Evolutionary conservation across 2,329 filamentous ascomycete genomes (phyloP).

Genomic region (Salinomyces thailandicus): DNA sequence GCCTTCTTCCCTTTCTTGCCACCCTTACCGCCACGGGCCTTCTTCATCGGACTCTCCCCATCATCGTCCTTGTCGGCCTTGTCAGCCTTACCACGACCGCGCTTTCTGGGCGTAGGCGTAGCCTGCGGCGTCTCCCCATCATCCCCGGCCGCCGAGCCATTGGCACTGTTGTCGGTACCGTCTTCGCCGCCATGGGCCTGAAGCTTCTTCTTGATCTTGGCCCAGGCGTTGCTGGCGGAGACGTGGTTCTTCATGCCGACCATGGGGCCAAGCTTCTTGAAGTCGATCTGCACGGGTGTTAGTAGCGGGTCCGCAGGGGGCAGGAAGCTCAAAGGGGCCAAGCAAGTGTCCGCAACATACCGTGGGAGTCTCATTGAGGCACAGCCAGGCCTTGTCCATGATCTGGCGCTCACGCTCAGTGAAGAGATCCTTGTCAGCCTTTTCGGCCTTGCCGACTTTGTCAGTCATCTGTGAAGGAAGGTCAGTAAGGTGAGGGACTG

Average conservation of each 20-base stretch:
- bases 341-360: conserved; percentile 5
- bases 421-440: no score
- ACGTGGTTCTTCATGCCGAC: conserved; percentile 16
- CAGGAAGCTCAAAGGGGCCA: neutral
- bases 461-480: conserved; percentile 3
- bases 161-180: conserved; percentile 2
- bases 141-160: conserved; percentile 6
- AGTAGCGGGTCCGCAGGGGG: neutral
- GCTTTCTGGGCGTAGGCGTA: conserved; percentile 15
- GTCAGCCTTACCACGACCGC: conserved; percentile 9
- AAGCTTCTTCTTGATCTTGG: conserved; percentile 25
- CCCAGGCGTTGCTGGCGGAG: conserved; percentile 25
- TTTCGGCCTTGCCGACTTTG: conserved; percentile 1
- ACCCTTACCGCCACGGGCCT: conserved; percentile 12
- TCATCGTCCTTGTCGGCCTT: conserved; percentile 11
- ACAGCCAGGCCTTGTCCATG: conserved; percentile 14
- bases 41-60: conserved; percentile 16
- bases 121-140: conserved; percentile 4
- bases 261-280: conserved; percentile 16
- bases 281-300: conserved; percentile 13
- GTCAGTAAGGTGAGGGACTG: neutral
- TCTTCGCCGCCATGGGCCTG: conserved; percentile 7
- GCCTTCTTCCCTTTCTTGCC: conserved; percentile 11
- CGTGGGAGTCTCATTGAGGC: conserved; percentile 15
- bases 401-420: conserved; percentile 14